phyloP scores from a whole-genome alignment of 78 protist species.

The Creolimax fragrantissima region DNA sequence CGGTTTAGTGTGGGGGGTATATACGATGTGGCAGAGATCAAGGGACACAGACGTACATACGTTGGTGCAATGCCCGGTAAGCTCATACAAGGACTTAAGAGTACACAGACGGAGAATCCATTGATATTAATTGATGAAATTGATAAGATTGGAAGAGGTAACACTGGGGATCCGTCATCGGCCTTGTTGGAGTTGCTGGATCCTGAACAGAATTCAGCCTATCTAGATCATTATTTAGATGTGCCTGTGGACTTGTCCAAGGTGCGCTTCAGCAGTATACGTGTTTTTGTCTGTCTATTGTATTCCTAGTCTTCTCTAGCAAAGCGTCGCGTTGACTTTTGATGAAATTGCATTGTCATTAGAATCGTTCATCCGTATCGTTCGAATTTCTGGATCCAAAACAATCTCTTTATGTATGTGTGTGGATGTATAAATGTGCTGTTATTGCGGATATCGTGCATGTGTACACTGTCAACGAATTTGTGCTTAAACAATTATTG shows the following conservation, averaged over 20 bases:
- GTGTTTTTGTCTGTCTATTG: too few relatives aligned
- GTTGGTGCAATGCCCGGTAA: slow-evolving; percentile 95
- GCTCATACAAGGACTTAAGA: slow-evolving; percentile 80
- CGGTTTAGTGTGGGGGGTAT: slow-evolving; percentile 91
- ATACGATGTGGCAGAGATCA: slow-evolving; percentile 84
- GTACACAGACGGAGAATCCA: slow-evolving; percentile 65
- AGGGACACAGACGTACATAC: slow-evolving; percentile 90
- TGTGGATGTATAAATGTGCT: too few relatives aligned
- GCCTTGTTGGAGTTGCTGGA: slow-evolving; percentile 90
- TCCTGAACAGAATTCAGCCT: slow-evolving; percentile 84
- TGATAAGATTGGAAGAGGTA: slow-evolving; percentile 45
- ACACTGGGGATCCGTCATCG: slow-evolving; percentile 81
- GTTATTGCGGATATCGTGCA: too few relatives aligned
- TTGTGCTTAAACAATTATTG: too few relatives aligned
- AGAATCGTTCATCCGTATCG: too few relatives aligned
- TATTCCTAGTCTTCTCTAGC: too few relatives aligned
- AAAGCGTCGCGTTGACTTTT: too few relatives aligned
- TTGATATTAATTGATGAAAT: slow-evolving; percentile 91
- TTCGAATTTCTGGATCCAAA: too few relatives aligned
- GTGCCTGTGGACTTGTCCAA: slow-evolving; percentile 65
- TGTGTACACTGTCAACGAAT: too few relatives aligned
- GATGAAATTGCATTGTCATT: too few relatives aligned
- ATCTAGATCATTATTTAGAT: slow-evolving; percentile 84
- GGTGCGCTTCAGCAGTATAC: too few relatives aligned
- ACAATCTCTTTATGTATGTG: too few relatives aligned